A percentile compares a stretch with the other conserved stretches of the same genome.
Evolutionary conservation across 345 rosid species (phyloP).

Genomic region (Cardamine resedifolia): DNA sequence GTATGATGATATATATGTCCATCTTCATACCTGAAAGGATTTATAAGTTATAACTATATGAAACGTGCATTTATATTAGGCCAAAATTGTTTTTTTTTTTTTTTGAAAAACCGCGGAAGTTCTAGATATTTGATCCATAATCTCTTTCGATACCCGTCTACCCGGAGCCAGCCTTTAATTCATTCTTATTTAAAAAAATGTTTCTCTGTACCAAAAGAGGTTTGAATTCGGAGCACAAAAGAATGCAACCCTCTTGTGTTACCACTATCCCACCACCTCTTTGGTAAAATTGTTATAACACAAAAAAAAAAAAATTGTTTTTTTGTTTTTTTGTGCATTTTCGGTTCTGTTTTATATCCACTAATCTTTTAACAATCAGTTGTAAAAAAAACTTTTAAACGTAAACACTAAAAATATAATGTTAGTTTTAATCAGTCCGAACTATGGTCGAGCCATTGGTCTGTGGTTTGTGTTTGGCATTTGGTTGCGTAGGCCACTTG

Average conservation of each 20-base stretch:
- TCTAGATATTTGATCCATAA: too few relatives aligned
- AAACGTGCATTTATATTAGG: not conserved
- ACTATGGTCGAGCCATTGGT: not conserved
- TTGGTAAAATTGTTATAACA: not conserved
- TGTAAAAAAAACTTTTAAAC: not conserved
- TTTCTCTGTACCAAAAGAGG: too few relatives aligned
- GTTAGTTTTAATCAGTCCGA: not conserved
- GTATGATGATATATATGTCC: not conserved
- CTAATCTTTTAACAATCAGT: not conserved
- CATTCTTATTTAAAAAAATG: too few relatives aligned
- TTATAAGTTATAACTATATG: not conserved
- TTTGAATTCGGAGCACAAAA: too few relatives aligned
- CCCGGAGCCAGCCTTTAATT: too few relatives aligned
- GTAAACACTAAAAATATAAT: not conserved
- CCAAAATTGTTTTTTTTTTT: not conserved
- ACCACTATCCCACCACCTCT: too few relatives aligned
- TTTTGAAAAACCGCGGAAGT: too few relatives aligned
- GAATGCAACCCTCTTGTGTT: too few relatives aligned
- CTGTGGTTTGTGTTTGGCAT: conserved; percentile 5
- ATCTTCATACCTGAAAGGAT: too few relatives aligned
- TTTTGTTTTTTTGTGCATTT: not conserved
- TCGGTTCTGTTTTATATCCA: not conserved
- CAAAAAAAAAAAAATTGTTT: too few relatives aligned
- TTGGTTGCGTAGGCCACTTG: conserved; percentile 1
- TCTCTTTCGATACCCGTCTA: too few relatives aligned